A percentile compares a stretch with the other conserved stretches of the same genome.
Evolutionary conservation across 257 asterid genomes (phyloP).

Genomic region (Solanum medicagineum): DNA sequence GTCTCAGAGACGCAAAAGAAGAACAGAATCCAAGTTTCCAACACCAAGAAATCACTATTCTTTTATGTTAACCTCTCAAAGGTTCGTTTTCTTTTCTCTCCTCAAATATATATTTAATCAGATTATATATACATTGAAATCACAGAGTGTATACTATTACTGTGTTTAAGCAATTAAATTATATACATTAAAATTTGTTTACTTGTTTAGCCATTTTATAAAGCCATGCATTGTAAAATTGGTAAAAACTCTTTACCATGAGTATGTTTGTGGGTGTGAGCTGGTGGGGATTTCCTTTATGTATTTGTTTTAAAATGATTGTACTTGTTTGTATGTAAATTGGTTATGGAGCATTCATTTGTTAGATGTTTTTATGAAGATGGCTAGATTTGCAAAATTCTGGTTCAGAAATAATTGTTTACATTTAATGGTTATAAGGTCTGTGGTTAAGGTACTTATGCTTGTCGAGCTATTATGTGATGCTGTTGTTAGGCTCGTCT

Average conservation of each 20-base stretch:
- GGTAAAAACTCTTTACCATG: not conserved
- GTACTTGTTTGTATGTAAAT: not conserved
- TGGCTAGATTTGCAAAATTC: too few relatives aligned
- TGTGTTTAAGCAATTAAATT: not conserved
- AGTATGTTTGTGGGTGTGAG: not conserved
- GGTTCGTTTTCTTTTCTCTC: not conserved
- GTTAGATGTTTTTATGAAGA: not conserved
- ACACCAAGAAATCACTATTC: constrained; percentile 31
- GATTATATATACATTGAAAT: not conserved
- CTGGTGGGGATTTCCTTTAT: not conserved
- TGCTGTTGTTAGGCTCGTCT: not conserved
- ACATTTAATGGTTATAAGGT: not conserved
- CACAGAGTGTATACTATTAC: not conserved
- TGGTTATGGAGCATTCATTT: not conserved
- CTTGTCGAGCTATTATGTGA: not conserved
- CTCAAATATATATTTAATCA: not conserved
- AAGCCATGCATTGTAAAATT: not conserved
- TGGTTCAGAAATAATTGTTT: not conserved
- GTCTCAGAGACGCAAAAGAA: constrained; percentile 11
- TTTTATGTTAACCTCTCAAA: constrained; percentile 31
- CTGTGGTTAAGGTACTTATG: not conserved
- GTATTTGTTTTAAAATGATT: not conserved
- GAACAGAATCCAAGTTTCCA: constrained; percentile 35
- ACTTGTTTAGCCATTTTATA: not conserved
- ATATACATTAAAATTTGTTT: not conserved